These are phyloP conservation scores for Fusarium sororula DNA, from an alignment of 2,329 filamentous ascomycete genomes.

Conservation along the genomic window DNA sequence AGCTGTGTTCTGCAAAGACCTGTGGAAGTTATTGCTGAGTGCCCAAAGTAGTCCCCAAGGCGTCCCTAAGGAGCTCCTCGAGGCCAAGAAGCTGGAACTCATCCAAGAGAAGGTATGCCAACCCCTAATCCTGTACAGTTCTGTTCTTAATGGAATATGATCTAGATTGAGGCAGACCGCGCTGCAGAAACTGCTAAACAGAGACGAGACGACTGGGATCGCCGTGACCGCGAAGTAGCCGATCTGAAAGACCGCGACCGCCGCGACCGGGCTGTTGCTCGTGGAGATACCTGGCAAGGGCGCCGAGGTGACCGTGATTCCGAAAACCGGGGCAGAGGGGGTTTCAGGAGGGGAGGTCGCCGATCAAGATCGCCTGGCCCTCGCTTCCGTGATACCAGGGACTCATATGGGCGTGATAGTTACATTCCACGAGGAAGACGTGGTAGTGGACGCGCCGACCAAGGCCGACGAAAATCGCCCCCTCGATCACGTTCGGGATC, in stretches of 20 bases:
- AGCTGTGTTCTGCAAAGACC: slow-evolving; percentile 85
- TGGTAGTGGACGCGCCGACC: slow-evolving; percentile 53
- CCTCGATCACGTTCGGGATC: slow-evolving; percentile 49
- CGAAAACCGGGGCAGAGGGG: slow-evolving; percentile 54
- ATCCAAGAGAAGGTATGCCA: slow-evolving; percentile 86
- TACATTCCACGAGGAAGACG: slow-evolving; percentile 62
- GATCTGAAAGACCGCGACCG: slow-evolving; percentile 73
- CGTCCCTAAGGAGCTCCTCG: slow-evolving; percentile 91
- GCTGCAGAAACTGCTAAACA: slow-evolving; percentile 78
- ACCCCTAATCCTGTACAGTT: neutral
- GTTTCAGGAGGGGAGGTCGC: slow-evolving; percentile 55
- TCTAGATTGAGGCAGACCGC: slow-evolving; percentile 81
- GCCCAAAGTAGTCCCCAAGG: slow-evolving; percentile 89
- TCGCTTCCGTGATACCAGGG: slow-evolving; percentile 54
- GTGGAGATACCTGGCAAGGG: slow-evolving; percentile 63
- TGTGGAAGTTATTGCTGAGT: slow-evolving; percentile 92
- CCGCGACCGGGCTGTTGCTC: slow-evolving; percentile 61
- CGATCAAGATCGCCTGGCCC: slow-evolving; percentile 60
- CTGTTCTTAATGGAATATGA: neutral
- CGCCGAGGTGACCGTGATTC: slow-evolving; percentile 63
- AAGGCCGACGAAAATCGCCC: slow-evolving; percentile 46
- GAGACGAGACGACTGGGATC: slow-evolving; percentile 75
- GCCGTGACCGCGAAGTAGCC: slow-evolving; percentile 76
- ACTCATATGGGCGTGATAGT: slow-evolving; percentile 59
- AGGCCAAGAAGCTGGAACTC: slow-evolving; percentile 95